phyloP scores from a whole-genome alignment of 495 filamentous ascomycete species.

The Tetracladium marchalianum region DNA sequence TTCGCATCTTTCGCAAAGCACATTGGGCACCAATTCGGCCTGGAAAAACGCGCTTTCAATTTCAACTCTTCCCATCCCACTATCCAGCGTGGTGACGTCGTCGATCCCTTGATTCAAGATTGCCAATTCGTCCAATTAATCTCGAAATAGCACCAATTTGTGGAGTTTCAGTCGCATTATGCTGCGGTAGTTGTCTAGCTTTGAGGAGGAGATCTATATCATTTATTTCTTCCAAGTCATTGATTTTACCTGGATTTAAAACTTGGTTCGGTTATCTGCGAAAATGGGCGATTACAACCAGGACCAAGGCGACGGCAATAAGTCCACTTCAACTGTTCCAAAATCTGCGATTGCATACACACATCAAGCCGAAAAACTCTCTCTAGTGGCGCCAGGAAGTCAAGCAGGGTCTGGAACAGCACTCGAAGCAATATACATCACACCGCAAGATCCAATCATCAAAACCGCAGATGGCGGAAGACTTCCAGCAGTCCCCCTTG shows the following conservation, averaged over 20 bases:
- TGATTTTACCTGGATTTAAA: neutral
- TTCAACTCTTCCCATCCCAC: too few relatives aligned
- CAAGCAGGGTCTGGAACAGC: slow-evolving; percentile 30
- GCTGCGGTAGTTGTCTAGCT: too few relatives aligned
- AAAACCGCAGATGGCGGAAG: slow-evolving; percentile 53
- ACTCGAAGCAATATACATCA: slow-evolving; percentile 57
- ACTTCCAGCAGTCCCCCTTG: slow-evolving; percentile 52
- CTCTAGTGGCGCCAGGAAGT: slow-evolving; percentile 26
- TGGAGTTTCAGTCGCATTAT: too few relatives aligned
- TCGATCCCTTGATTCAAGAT: too few relatives aligned
- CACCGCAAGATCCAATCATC: slow-evolving; percentile 60
- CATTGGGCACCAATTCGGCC: too few relatives aligned
- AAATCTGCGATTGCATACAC: slow-evolving; percentile 19
- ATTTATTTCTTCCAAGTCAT: too few relatives aligned
- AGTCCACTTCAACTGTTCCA: neutral
- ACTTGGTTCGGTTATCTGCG: slow-evolving; percentile 1
- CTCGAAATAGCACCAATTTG: too few relatives aligned
- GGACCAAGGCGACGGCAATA: neutral
- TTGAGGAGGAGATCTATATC: too few relatives aligned
- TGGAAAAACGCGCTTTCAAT: too few relatives aligned
- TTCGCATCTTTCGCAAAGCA: too few relatives aligned
- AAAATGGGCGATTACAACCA: slow-evolving; percentile 3
- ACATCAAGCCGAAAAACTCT: slow-evolving; percentile 52
- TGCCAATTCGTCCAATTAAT: too few relatives aligned
- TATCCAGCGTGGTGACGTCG: too few relatives aligned